Percentiles rank a stretch among this genome's conserved stretches.
Evolutionary conservation across 495 filamentous ascomycete species (phyloP).

Genomic region (Acidomyces sp.): DNA sequence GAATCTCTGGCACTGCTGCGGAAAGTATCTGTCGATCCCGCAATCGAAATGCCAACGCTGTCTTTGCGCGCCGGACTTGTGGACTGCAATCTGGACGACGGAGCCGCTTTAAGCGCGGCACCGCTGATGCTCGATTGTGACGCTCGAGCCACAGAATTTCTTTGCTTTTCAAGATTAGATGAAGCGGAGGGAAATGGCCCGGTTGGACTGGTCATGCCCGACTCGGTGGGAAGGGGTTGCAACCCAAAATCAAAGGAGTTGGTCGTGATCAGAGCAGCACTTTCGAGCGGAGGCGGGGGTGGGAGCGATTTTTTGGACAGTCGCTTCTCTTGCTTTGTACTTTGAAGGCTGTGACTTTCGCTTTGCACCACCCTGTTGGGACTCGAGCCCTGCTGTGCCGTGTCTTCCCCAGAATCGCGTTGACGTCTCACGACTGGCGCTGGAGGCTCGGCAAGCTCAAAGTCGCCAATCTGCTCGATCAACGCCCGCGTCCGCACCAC

Average conservation of each 20-base stretch:
- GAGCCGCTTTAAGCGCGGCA: background rate
- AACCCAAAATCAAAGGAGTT: background rate
- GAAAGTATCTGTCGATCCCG: conserved; percentile 59
- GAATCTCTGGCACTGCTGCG: conserved; percentile 63
- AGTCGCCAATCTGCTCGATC: conserved; percentile 85
- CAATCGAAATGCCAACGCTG: conserved; percentile 40
- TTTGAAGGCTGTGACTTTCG: too few species aligned
- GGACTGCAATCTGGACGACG: background rate
- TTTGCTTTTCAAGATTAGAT: background rate
- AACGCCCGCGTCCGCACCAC: conserved; percentile 71
- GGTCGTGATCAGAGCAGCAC: background rate
- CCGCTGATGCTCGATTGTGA: conserved; percentile 3
- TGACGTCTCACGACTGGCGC: background rate
- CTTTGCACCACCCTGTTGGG: too few species aligned
- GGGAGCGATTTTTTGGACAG: conserved; percentile 10
- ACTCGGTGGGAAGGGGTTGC: background rate
- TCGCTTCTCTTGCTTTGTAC: conserved; percentile 10
- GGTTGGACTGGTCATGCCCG: background rate
- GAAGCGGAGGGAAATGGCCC: background rate
- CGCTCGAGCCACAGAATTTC: background rate
- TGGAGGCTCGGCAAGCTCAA: conserved; percentile 51
- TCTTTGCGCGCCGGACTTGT: conserved; percentile 3
- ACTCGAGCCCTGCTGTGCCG: background rate
- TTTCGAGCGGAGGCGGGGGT: conserved; percentile 4
- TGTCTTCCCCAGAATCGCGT: background rate